Base-by-base conservation (phyloP, 2,329 filamentous ascomycete genomes). In the Diplodia intermedia region DNA sequence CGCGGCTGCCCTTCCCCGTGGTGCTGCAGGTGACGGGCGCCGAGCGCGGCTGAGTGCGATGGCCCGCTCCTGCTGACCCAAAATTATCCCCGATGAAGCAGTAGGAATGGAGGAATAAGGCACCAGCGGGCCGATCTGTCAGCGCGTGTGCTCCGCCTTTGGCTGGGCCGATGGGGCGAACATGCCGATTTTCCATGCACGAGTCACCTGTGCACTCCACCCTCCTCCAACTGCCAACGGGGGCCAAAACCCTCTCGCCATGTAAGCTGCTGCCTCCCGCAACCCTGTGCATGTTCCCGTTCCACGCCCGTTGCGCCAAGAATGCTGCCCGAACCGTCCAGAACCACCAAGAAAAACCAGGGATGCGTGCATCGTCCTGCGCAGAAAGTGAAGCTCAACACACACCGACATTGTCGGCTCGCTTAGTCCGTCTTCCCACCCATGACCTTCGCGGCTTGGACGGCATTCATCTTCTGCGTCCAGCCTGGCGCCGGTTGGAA, bases 391-490 rank as follows among this genome's bases (percentile, higher is more conserved):
- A 50, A 62, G 31, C 57, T 62, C 29, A 15, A 63, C 23, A 20
- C 29, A 52, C 60, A 52, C 60, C 60, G 60, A 63, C 60, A 63
- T 38, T 52, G 31, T 63, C 60, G 52, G 49, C 52, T n/a, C 62
- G 62, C 49, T 40, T 65, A 63, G 47, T 81, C 79, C 43, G 75
- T 77, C 73, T 81, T 81, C 9, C 79, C 79, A 68, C 81, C 81
- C 81, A 84, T 85, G 69, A 82, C 93, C 83, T 98, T 98, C 56
- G 93, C 93, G 1, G 94, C 94, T 81, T 97, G 93, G 18, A 99
- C 91, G 29, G 95, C 94, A 75, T 93, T 94, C 90, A 99, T 96
- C 85, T 99, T 99, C 72, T 91, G 90, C 70, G 95, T 94, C 93
- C 95, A 99, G 26, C 89, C 91, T 18, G 90, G 84, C 23, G 93